Evolutionary conservation across 2,329 filamentous ascomycete genomes (phyloP).

Genomic region (Beauveria pseudobassiana): DNA sequence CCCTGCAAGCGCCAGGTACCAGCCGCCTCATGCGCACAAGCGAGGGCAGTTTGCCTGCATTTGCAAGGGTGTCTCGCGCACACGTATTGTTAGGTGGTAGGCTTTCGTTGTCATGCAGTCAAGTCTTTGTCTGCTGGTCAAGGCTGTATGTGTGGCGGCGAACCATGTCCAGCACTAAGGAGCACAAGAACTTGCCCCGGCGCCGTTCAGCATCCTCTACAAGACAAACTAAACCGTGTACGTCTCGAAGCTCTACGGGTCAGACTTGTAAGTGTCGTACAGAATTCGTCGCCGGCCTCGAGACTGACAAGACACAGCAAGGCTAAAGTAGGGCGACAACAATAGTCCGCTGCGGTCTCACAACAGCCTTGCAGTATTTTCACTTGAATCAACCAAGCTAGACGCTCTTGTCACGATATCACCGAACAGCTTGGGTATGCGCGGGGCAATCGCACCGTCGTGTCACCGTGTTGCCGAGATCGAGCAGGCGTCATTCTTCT

Average conservation of each 20-base stretch:
- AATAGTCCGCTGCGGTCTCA: not conserved
- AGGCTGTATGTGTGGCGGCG: not conserved
- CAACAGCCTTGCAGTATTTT: slow-evolving; percentile 1
- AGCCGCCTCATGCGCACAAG: slow-evolving; percentile 1
- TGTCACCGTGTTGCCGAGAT: slow-evolving; percentile 1
- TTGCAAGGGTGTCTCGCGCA: not conserved
- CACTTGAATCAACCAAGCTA: not conserved
- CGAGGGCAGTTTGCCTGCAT: not conserved
- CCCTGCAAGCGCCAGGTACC: slow-evolving; percentile 5
- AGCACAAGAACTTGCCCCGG: not conserved
- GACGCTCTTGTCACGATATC: not conserved
- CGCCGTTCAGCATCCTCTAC: not conserved
- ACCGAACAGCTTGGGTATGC: slow-evolving; percentile 1
- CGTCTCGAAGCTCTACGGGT: not conserved
- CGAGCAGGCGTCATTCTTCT: not conserved
- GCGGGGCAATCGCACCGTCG: slow-evolving; percentile 2
- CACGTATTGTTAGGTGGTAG: not conserved
- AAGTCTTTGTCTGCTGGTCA: not conserved
- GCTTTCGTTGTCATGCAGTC: not conserved
- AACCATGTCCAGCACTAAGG: not conserved
- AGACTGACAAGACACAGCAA: not conserved
- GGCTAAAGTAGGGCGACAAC: not conserved
- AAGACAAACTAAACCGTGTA: not conserved
- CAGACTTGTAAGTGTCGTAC: not conserved
- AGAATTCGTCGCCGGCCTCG: not conserved